A percentile compares a stretch with the other conserved stretches of the same genome.
phyloP scores from a whole-genome alignment of 768 basidiomycete genomes.

The Naematelia aurantialba region DNA sequence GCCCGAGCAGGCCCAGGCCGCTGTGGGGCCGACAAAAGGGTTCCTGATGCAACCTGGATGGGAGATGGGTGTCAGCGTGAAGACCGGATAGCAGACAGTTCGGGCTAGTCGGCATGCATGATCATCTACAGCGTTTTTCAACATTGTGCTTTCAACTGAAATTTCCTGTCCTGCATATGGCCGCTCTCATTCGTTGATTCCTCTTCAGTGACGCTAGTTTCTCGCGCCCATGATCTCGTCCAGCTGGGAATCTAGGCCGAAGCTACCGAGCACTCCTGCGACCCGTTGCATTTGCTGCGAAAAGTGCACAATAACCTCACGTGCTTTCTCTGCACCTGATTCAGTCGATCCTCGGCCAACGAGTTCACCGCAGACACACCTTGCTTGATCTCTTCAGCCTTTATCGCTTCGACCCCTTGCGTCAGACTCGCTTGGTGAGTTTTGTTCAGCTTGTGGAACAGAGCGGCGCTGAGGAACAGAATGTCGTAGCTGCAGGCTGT shows the following conservation, averaged over 20 bases:
- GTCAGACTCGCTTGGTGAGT: slow-evolving; percentile 18
- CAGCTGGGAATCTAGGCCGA: no score
- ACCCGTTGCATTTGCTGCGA: slow-evolving; percentile 19
- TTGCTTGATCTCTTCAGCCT: slow-evolving; percentile 28
- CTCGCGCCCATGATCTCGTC: no score
- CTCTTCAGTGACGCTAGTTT: no score
- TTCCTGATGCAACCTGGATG: slow-evolving; percentile 66
- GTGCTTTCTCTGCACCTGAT: slow-evolving; percentile 14
- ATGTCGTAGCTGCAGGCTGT: slow-evolving; percentile 13
- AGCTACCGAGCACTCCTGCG: slow-evolving; percentile 14
- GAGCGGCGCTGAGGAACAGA: slow-evolving; percentile 17
- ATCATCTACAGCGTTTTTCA: background rate
- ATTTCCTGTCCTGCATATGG: no score
- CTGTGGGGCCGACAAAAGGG: slow-evolving; percentile 77
- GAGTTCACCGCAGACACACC: slow-evolving; percentile 24
- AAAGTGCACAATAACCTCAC: slow-evolving; percentile 26
- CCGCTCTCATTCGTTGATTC: no score
- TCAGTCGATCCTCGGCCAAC: background rate
- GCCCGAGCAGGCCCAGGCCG: slow-evolving; percentile 67
- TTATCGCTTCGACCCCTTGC: slow-evolving; percentile 21
- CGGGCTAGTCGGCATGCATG: slow-evolving; percentile 1
- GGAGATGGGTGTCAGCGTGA: slow-evolving; percentile 41
- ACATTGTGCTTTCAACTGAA: no score
- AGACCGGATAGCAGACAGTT: slow-evolving; percentile 12
- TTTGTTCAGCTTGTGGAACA: slow-evolving; percentile 20